These are phyloP conservation scores for Pezicula radicicola DNA, from an alignment of 2,329 filamentous ascomycete genomes.

Conservation along the genomic window DNA sequence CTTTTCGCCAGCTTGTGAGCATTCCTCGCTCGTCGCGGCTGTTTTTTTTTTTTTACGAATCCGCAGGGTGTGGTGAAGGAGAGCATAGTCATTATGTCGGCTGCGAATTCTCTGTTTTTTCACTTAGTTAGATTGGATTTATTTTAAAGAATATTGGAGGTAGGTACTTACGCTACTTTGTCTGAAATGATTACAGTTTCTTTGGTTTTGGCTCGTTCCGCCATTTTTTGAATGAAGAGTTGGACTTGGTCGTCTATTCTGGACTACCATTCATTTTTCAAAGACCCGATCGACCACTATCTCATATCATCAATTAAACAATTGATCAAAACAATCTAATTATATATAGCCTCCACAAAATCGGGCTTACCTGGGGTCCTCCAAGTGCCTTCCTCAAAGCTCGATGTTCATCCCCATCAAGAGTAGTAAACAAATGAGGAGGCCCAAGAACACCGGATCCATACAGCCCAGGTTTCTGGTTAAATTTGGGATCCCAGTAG, in stretches of 20 bases:
- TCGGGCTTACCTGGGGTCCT: conserved; percentile 14
- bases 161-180: conserved; percentile 27
- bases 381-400: conserved; percentile 33
- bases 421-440: conserved; percentile 19
- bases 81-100: conserved; percentile 38
- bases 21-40: conserved; percentile 34
- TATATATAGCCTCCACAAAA: too few relatives aligned
- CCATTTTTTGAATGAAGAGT: conserved; percentile 31
- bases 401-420: conserved; percentile 33
- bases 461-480: conserved; percentile 32
- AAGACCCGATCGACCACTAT: conserved; percentile 33
- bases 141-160: too few relatives aligned
- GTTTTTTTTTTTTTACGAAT: conserved; percentile 34
- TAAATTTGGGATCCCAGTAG: conserved; percentile 35
- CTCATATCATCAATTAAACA: too few relatives aligned
- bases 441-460: conserved; percentile 33
- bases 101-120: conserved; percentile 27
- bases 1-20: conserved; percentile 33
- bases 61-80: conserved; percentile 35
- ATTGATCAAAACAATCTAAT: too few relatives aligned
- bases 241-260: conserved; percentile 32
- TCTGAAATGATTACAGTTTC: conserved; percentile 30
- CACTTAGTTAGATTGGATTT: not conserved
- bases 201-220: conserved; percentile 21
- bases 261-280: conserved; percentile 36